These are phyloP conservation scores for Barnettozyma sp. DNA, from an alignment of 805 yeast species.

Conservation along the genomic window DNA sequence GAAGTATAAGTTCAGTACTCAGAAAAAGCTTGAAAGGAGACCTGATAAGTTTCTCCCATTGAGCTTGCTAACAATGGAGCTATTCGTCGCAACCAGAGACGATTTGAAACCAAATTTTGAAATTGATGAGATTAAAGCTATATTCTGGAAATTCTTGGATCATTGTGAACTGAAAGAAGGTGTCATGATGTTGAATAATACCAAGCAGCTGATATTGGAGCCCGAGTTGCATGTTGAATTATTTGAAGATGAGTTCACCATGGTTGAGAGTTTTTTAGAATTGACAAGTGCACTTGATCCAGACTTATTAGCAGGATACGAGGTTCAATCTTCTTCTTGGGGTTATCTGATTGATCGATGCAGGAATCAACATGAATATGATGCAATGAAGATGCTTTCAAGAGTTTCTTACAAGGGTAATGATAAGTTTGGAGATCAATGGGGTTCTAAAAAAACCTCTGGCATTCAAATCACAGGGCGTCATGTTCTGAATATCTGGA, in stretches of 20 bases:
- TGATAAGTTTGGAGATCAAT: conserved; percentile 55
- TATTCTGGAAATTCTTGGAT: conserved; percentile 59
- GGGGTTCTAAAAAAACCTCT: conserved; percentile 81
- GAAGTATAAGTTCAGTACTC: conserved; percentile 35
- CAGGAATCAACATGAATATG: conserved; percentile 36
- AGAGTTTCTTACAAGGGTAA: conserved; percentile 44
- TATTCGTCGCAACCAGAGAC: conserved; percentile 53
- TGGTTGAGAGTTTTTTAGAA: conserved; percentile 49
- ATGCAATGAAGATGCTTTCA: conserved; percentile 54
- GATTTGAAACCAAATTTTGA: conserved; percentile 57
- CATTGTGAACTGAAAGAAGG: conserved; percentile 35
- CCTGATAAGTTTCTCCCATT: conserved; percentile 41
- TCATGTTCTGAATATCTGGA: conserved; percentile 82
- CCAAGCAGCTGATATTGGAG: conserved; percentile 9
- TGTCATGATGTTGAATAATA: conserved; percentile 26
- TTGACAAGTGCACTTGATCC: conserved; percentile 68
- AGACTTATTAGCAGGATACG: conserved; percentile 82
- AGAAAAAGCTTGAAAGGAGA: conserved; percentile 27
- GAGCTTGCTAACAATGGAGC: conserved; percentile 57
- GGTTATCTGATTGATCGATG: conserved; percentile 77
- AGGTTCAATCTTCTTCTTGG: conserved; percentile 78
- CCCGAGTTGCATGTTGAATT: conserved; percentile 11
- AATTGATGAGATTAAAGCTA: conserved; percentile 47
- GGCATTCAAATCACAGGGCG: conserved; percentile 68
- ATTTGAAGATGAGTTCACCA: conserved; percentile 48